Conservation (phyloP, 441 rosid species). For the Syzygium malaccense region DNA sequence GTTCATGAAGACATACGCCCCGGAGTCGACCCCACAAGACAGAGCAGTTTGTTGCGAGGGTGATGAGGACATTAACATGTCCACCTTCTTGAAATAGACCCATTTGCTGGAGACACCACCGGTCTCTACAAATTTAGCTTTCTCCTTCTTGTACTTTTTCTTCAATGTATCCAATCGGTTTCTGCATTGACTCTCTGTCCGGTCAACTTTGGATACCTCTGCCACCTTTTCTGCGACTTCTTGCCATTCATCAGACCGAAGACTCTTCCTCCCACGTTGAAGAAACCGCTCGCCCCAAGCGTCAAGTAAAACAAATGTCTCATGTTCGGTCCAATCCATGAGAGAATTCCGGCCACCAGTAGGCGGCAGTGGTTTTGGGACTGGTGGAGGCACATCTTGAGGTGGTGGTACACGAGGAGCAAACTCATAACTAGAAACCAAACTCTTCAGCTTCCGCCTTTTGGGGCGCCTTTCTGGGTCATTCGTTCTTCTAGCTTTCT, state of each 20-base stretch:
- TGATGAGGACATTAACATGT: slow-evolving; percentile 53
- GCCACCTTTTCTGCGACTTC: slow-evolving; percentile 96
- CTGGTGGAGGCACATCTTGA: slow-evolving; percentile 11
- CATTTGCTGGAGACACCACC: slow-evolving; percentile 49
- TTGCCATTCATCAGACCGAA: slow-evolving; percentile 87
- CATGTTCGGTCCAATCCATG: slow-evolving; percentile 86
- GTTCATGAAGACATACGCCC: slow-evolving; percentile 71
- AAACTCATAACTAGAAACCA: slow-evolving; percentile 68
- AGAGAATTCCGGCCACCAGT: slow-evolving; percentile 54
- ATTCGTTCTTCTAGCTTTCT: slow-evolving; percentile 9
- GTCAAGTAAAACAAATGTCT: slow-evolving; percentile 72
- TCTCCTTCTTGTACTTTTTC: slow-evolving; percentile 92
- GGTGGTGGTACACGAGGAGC: slow-evolving; percentile 58
- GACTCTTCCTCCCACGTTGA: slow-evolving; percentile 80
- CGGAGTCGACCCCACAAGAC: slow-evolving; percentile 86
- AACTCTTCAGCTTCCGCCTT: slow-evolving; percentile 66
- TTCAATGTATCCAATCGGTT: slow-evolving; percentile 80
- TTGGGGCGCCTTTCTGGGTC: slow-evolving; percentile 51
- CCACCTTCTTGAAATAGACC: slow-evolving; percentile 82
- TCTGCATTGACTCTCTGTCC: slow-evolving; percentile 77
- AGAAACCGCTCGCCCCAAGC: slow-evolving; percentile 89
- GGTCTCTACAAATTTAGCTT: slow-evolving; percentile 28
- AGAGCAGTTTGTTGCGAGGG: slow-evolving; percentile 67
- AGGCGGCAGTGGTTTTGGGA: slow-evolving; percentile 38
- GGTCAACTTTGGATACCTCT: slow-evolving; percentile 58